phyloP scores from a whole-genome alignment of 306 rosid genomes.

The Echinosophora koreensis region DNA sequence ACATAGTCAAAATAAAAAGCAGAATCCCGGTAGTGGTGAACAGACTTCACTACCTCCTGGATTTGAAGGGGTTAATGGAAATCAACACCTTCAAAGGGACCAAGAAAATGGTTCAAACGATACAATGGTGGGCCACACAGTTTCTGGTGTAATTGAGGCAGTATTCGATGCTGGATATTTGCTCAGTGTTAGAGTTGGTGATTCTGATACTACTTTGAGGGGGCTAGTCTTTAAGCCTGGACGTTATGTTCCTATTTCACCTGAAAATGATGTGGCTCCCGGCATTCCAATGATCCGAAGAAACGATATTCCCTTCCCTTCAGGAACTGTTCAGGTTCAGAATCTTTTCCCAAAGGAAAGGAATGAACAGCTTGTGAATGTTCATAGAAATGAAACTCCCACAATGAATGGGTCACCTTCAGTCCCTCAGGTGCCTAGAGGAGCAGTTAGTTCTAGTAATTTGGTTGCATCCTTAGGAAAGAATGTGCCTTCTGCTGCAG shows the following conservation, averaged over 20 bases:
- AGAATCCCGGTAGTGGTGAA: slow-evolving; percentile 51
- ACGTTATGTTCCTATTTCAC: slow-evolving; percentile 70
- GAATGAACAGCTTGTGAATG: slow-evolving; percentile 51
- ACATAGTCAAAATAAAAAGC: slow-evolving; percentile 52
- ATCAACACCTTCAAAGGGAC: slow-evolving; percentile 60
- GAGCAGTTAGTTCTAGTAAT: slow-evolving; percentile 52
- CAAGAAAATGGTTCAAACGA: slow-evolving; percentile 51
- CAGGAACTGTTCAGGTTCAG: slow-evolving; percentile 52
- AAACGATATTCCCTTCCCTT: slow-evolving; percentile 62
- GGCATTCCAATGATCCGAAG: slow-evolving; percentile 79
- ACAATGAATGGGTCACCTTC: slow-evolving; percentile 54
- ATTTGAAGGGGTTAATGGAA: slow-evolving; percentile 60
- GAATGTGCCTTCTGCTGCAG: slow-evolving; percentile 43
- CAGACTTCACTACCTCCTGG: slow-evolving; percentile 62
- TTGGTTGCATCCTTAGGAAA: slow-evolving; percentile 53
- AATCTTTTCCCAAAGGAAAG: slow-evolving; percentile 61
- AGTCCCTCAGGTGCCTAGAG: slow-evolving; percentile 53
- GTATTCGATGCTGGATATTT: slow-evolving; percentile 94
- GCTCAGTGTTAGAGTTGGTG: slow-evolving; percentile 81
- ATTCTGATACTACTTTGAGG: slow-evolving; percentile 74
- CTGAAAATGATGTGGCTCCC: slow-evolving; percentile 90
- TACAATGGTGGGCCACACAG: slow-evolving; percentile 71
- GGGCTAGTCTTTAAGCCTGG: slow-evolving; percentile 93
- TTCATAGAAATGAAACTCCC: slow-evolving; percentile 50
- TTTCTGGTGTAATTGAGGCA: slow-evolving; percentile 88